Base-by-base conservation (phyloP, 306 rosid genomes). In the Sechiopsis laciniata region DNA sequence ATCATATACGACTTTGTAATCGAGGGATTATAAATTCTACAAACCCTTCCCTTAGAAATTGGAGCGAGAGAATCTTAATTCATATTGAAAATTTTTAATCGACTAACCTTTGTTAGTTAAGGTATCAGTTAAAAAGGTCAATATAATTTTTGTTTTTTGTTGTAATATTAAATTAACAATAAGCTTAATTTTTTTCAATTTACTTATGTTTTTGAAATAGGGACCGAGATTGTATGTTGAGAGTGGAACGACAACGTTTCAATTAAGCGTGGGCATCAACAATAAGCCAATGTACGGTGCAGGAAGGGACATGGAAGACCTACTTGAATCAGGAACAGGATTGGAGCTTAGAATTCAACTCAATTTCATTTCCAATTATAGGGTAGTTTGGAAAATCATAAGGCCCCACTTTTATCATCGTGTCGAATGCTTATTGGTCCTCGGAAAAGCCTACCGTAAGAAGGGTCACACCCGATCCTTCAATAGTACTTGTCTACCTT, bases 251-350 rank as follows among this genome's bases (percentile, higher is more conserved):
- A 85, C 91, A 14, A 24, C 82, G 16, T 88, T 84, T 61, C 6
- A 16, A 8, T 19, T 91, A 4, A 32, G 78, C 10, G 78, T 89
- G 51, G 95, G 88, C 52, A 81, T 82, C 13, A 86, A 76, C 76
- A 85, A 84, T 54, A 94, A 81, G 83, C 67, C 87, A 0, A 77
- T 94, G 96, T 94, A 94, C 62, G 99, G 99, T 20, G 99, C 97
- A 3, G 99, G 99, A 68, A 82, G 96, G 73, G 84, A 77, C 77
- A 94, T 94, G 97, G 83, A 89, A 37, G 99, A 91, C 71, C 76
- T 81, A 88, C 72, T 94, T 4, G 87, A 88, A 21, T 94, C 97
- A 3, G 88, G 80, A 62, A 80, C 52, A 20, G 92, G 99, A 24
- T 78, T 94, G 74, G 84, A 91, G 1, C 59, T 94, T 26, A 21